Evolutionary conservation across 805 yeast genomes (phyloP), one percentile per base, ranked within the genome.

Genomic region (Kuraishia capsulata): DNA sequence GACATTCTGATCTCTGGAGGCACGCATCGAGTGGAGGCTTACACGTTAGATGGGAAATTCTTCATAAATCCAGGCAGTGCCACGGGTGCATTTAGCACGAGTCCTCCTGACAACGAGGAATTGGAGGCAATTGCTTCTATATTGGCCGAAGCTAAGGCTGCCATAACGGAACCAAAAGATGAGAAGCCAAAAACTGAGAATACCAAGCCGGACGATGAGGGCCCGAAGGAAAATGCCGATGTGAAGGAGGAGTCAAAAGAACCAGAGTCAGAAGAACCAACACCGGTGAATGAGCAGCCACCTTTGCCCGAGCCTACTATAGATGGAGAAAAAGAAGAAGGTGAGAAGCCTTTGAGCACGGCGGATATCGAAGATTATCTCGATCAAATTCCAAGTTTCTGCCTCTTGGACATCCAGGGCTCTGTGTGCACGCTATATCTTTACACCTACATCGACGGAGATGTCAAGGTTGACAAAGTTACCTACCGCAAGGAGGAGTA

Each of bases 11-110:
- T 92, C 11, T 87, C 92, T 83, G 97, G 97, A 11, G 95, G 96
- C 0, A 82, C 95, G 2, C 95, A 87, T 55, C 76, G 78, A 46
- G 94, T 87, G 4, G 97, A 90, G 53, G 96, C 97, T 0, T 90
- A 88, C 52, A 84, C 92, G 8, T 63, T 89, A 41, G 97, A 88
- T 46, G 95, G 94, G 18, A 86, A 85, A 59, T 86, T 89, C 56
- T 92, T 92, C 52, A 72, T 92, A n/a, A 90, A 86, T 56, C 97
- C 98, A 0, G 98, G 98, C 0, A 82, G 95, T 53, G 95, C 95
- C 31, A 89, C 97, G 0, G 98, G 98, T 20, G 96, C 97, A 0
- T 76, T 72, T 46, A 71, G 72, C 32, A 71, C 83, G 24, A 81
- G 78, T 50, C 76, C 78, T 61, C 78, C 78, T 41, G 68, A 65